Base-by-base conservation (phyloP, 1,139 yeast genomes). In the Petasospora fabianii region DNA sequence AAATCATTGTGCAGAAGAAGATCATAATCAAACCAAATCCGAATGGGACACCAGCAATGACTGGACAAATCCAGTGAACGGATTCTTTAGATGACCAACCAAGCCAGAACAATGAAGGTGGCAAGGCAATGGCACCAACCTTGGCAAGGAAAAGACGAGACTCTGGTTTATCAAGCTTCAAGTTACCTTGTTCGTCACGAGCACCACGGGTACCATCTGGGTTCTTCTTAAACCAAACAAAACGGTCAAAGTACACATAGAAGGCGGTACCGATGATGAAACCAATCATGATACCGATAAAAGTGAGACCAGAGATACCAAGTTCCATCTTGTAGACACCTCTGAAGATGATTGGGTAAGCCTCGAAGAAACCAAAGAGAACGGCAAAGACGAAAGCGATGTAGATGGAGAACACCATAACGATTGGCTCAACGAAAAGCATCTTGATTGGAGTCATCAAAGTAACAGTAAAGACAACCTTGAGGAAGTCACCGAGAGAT, bases 21-120 rank as follows among this genome's bases (percentile, higher is more conserved):
- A 85, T 75, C 54, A 83, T 66, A 46, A 84, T 74, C 46, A 82
- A 68, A 2, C 92, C 86, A 55, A 80, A 80, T 1, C 92, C 90
- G 56, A 84, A 84, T 28, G 88, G 82, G 28, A 78, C 71, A 48
- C 87, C 88, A 1, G 92, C 79, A 24, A 84, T 75, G 32, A 80
- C 69, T 11, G 95, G 88, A 13, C 78, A 83, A 66, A 84, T 78
- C 94, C 94, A 86, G 60, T 84, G 94, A 22, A 84, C 76, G 28
- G 64, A 59, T 3, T 51, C 47, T 54, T 75, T 72, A 6, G 86
- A 75, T 4, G 90, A 72, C 95, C 95, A 84, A 12, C 83, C 95
- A 44, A 84, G 68, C 94, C 94, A 84, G 61, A 85, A 84, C 43
- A 84, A 67, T 0, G 86, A 72, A 32, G 79, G 66, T 14, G 90